Evolutionary conservation across 257 asterid species (phyloP), one percentile per base, ranked within the genome.

Genomic region (Solanum etuberosum): DNA sequence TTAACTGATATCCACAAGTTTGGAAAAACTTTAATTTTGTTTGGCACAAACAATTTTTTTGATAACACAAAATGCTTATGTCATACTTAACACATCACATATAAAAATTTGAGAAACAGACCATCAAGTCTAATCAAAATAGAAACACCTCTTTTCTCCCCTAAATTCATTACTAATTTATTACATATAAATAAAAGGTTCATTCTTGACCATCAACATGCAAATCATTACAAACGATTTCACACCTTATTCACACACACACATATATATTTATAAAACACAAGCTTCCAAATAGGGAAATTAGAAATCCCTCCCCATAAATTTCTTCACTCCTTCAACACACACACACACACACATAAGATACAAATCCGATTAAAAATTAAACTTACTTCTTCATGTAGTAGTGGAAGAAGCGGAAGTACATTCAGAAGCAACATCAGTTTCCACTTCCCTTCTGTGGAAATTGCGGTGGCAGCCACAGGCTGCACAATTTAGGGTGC

Each of bases 391-490:
- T 27, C 87, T 84, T 63, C 23, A 61, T 65, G 40, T 84, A 67
- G 57, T 16, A 67, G 57, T 14, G 11, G 59, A 59, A 12, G 51
- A 23, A 74, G 88, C 86, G 37, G 89, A 90, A 81, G 96, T 70
- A 81, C 88, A 40, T 48, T 89, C 96, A 76, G 88, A 88, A 5
- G 87, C 91, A 21, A 80, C 90, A 87, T 91, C 96, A 25, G 90
- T 88, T 88, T 89, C 90, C 73, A 90, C 93, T 87, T 90, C 93
- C 91, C 95, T 87, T 43, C 96, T 90, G 88, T 95, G 99, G 89
- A 93, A 96, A 88, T 91, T 96, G 42, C 98, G 90, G 92, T 95
- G 98, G 91, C 99, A 96, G 80, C 98, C 95, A 84, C 99, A 96
- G 86, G 99, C 96, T 23, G 99, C 99, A 88, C 99, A 96, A 9